phyloP scores from a whole-genome alignment of 2,329 filamentous ascomycete genomes.

The Fusarium xyrophilum region DNA sequence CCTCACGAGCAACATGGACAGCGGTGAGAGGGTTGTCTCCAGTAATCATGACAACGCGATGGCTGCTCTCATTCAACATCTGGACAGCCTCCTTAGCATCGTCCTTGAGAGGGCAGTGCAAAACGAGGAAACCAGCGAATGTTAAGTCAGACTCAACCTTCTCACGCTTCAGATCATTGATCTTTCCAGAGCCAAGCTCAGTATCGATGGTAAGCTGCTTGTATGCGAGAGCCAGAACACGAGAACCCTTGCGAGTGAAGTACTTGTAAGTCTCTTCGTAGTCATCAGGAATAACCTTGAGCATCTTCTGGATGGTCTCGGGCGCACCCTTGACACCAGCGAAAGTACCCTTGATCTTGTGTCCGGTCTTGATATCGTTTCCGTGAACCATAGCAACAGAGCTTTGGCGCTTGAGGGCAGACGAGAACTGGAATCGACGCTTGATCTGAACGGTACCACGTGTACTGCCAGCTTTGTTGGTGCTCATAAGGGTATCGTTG shows the following conservation, averaged over 20 bases:
- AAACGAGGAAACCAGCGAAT: constrained; percentile 94
- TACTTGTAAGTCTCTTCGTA: constrained; percentile 99
- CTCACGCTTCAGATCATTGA: constrained; percentile 94
- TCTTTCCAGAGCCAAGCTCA: constrained; percentile 81
- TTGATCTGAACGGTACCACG: constrained; percentile 88
- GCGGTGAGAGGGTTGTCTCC: constrained; percentile 97
- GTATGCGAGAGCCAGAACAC: constrained; percentile 92
- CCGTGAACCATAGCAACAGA: constrained; percentile 85
- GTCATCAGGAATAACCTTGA: constrained; percentile 79
- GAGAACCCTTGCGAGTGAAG: constrained; percentile 93
- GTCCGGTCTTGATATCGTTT: constrained; percentile 73
- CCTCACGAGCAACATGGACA: constrained; percentile 91
- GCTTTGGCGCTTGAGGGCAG: constrained; percentile 92
- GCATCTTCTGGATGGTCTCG: constrained; percentile 95
- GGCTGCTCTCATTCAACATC: constrained; percentile 98
- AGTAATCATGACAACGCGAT: constrained; percentile 98
- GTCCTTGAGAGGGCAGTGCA: constrained; percentile 95
- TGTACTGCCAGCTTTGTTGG: constrained; percentile 48
- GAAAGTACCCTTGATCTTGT: constrained; percentile 84
- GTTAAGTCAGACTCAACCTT: constrained; percentile 83
- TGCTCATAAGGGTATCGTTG: constrained; percentile 81
- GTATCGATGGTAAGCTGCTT: constrained; percentile 84
- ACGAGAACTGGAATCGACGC: constrained; percentile 98
- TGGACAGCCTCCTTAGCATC: constrained; percentile 92
- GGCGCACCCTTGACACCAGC: constrained; percentile 96